phyloP scores from a whole-genome alignment of 495 filamentous ascomycete genomes.

The Elaphomyces granulatus region DNA sequence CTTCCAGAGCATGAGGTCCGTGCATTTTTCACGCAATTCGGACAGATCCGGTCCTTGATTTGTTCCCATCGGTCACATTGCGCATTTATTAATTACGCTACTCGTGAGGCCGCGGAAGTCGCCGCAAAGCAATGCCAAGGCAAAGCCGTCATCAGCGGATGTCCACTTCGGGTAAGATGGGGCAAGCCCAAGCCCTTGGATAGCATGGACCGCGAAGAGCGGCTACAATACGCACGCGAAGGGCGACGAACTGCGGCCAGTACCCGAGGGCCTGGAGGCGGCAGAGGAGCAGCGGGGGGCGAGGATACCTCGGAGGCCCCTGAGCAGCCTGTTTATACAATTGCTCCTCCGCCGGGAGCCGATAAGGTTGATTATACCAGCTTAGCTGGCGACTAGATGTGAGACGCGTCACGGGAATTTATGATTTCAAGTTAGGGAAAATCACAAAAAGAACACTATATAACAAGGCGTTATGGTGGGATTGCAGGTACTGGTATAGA shows the following conservation, averaged over 20 bases:
- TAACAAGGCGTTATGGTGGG: too few species aligned
- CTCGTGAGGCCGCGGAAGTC: constrained; percentile 65
- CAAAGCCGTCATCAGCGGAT: constrained; percentile 67
- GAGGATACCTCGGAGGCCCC: constrained; percentile 16
- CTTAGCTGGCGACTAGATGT: constrained; percentile 52
- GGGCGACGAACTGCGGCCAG: constrained; percentile 42
- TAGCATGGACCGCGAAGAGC: constrained; percentile 71
- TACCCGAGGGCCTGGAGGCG: constrained; percentile 16
- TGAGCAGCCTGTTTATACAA: constrained; percentile 34
- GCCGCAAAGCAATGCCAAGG: constrained; percentile 79
- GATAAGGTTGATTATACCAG: constrained; percentile 75
- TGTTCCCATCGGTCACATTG: constrained; percentile 95
- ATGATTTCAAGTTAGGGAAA: too few species aligned
- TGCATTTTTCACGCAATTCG: constrained; percentile 77
- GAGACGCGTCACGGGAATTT: too few species aligned
- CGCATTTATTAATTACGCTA: constrained; percentile 87
- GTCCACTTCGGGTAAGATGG: constrained; percentile 81
- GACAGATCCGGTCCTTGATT: constrained; percentile 73
- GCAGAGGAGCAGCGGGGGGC: constrained; percentile 20
- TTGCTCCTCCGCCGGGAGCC: constrained; percentile 74
- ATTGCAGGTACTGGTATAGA: too few species aligned
- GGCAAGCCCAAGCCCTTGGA: constrained; percentile 82
- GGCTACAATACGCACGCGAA: constrained; percentile 58
- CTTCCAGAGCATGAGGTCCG: constrained; percentile 83
- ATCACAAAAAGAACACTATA: too few species aligned